Evolutionary conservation across 2,329 filamentous ascomycete genomes (phyloP), one percentile per base, ranked within the genome.

Genomic region (Xylaria sp.): DNA sequence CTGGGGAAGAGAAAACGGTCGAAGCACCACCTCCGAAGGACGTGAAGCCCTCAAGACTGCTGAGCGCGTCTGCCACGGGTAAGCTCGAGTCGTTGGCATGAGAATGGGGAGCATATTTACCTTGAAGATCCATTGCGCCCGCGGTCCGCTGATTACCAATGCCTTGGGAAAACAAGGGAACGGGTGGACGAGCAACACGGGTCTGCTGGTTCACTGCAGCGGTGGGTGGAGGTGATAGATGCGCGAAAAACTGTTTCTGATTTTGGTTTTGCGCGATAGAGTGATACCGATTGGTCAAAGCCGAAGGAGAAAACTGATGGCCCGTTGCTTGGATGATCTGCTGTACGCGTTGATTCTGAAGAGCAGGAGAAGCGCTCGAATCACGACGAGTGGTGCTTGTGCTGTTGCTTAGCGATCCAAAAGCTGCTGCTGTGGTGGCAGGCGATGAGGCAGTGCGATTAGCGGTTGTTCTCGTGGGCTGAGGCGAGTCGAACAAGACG

Each of bases 131-230:
- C 85, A 87, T 87, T 66, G 82, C 83, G 74, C 72, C 72, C 56
- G 70, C 38, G 49, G 52, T 60, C 71, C 81, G 80, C 67, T 80
- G 80, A 68, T 78, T 86, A 77, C 82, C 80, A 68, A 80, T 82
- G 73, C 81, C 84, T 77, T 88, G 86, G 64, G 85, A 78, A 76
- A 93, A 92, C 70, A 91, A 80, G 66, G 90, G 90, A 70, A 92
- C 89, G 72, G 89, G 89, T 55, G 90, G 90, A 73, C 88, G 84
- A 72, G 79, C 76, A 68, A 78, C 75, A 73, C 77, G 80, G 63
- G 78, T 79, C 75, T 84, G 82, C 73, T 83, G 80, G 68, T 84
- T 85, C 76, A 87, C 79, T 72, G 83, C 80, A 75, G 82, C 80
- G 59, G 85, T 82, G 66, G 88, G 88, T 68, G 84, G 87, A 84